phyloP scores from a whole-genome alignment of 148 eudicot genomes.

The Nyssa sinensis region DNA sequence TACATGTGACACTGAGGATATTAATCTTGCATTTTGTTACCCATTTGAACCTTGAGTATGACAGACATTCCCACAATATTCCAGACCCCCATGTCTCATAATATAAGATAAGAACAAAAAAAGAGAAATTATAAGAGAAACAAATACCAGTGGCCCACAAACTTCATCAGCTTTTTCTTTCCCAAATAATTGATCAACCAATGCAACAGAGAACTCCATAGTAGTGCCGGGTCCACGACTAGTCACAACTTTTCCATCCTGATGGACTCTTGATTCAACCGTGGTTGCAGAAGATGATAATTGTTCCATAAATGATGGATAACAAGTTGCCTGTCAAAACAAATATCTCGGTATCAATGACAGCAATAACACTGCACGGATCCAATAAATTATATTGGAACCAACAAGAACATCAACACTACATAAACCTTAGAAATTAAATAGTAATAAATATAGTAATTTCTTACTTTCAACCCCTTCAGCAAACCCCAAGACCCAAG shows the following conservation, averaged over 20 bases:
- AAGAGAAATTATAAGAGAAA: neutral
- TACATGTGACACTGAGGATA: neutral
- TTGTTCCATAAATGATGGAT: conserved; percentile 94
- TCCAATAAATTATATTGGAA: neutral
- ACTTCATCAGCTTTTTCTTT: conserved; percentile 88
- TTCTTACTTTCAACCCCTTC: conserved; percentile 68
- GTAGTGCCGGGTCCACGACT: conserved; percentile 98
- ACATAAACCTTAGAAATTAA: neutral
- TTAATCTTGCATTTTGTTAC: neutral
- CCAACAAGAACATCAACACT: neutral
- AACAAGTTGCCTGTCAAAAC: conserved; percentile 78
- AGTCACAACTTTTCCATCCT: conserved; percentile 85
- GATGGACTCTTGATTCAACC: conserved; percentile 88
- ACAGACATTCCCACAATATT: neutral
- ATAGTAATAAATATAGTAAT: neutral
- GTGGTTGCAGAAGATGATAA: conserved; percentile 70
- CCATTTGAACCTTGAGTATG: neutral
- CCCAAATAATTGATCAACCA: conserved; percentile 77
- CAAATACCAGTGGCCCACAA: conserved; percentile 75
- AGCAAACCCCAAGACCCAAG: conserved; percentile 95
- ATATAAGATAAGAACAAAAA: neutral
- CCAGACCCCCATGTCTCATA: neutral
- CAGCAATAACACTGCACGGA: no score
- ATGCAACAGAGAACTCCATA: conserved; percentile 74
- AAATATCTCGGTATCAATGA: neutral